These are phyloP conservation scores for Metschnikowia lunata DNA, from an alignment of 805 yeast species.

Conservation along the genomic window DNA sequence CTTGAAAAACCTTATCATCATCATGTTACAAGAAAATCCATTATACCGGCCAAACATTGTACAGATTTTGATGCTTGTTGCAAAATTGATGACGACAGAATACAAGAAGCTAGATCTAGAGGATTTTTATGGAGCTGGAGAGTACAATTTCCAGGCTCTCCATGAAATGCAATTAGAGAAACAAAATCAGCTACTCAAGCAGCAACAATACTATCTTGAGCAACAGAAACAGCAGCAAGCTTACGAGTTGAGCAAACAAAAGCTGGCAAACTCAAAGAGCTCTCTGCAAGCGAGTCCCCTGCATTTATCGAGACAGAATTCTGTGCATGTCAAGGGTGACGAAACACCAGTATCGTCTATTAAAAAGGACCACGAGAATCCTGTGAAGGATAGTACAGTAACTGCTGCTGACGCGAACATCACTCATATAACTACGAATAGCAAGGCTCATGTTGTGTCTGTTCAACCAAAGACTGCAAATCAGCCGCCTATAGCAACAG, in stretches of 20 bases:
- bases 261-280: slow-evolving; percentile 14
- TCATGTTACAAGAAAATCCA: slow-evolving; percentile 82
- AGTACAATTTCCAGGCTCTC: slow-evolving; percentile 54
- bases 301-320: slow-evolving; percentile 6
- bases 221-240: slow-evolving; percentile 32
- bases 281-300: slow-evolving; percentile 10
- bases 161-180: slow-evolving; percentile 44
- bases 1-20: slow-evolving; percentile 68
- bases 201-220: slow-evolving; percentile 39
- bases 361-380: neutral
- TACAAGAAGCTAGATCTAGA: slow-evolving; percentile 27
- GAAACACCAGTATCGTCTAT: slow-evolving; percentile 1
- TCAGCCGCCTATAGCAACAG: neutral
- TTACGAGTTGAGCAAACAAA: slow-evolving; percentile 14
- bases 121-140: slow-evolving; percentile 49
- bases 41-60: slow-evolving; percentile 78
- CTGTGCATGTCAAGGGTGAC: slow-evolving; percentile 3
- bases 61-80: slow-evolving; percentile 67
- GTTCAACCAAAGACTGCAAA: neutral
- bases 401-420: neutral
- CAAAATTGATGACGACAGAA: slow-evolving; percentile 44
- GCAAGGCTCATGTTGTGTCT: neutral
- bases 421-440: neutral
- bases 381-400: neutral
- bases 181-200: slow-evolving; percentile 31